Conservation (phyloP, 805 yeast species). For the Yamadazyma endophytica region DNA sequence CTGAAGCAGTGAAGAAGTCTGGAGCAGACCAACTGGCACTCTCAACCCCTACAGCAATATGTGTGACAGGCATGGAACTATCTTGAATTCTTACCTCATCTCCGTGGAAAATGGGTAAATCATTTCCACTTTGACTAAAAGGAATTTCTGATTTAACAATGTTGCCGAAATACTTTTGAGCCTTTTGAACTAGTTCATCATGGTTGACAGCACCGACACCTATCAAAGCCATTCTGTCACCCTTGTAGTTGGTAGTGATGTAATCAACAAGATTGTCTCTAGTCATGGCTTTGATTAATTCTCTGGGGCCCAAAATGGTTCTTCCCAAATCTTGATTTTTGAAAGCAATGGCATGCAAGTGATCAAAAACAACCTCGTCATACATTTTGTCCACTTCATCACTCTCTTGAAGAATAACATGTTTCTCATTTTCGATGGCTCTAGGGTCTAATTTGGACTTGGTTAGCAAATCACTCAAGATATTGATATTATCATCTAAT, state of each 20-base stretch:
- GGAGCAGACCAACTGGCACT: constrained; percentile 97
- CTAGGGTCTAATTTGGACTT: constrained; percentile 73
- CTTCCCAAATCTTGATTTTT: constrained; percentile 92
- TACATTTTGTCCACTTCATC: constrained; percentile 98
- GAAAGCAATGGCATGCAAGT: constrained; percentile 88
- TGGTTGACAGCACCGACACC: constrained; percentile 95
- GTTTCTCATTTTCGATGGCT: constrained; percentile 94
- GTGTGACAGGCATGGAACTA: constrained; percentile 78
- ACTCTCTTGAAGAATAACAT: constrained; percentile 91
- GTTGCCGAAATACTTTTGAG: constrained; percentile 73
- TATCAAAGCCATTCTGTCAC: constrained; percentile 97
- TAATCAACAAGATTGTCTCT: constrained; percentile 73
- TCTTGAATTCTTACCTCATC: constrained; percentile 86
- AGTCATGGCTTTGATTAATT: constrained; percentile 76
- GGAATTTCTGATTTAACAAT: constrained; percentile 58
- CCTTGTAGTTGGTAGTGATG: constrained; percentile 82
- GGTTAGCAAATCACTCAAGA: constrained; percentile 84
- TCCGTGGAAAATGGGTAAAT: constrained; percentile 74
- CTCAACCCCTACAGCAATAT: constrained; percentile 92
- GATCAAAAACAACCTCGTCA: constrained; percentile 97
- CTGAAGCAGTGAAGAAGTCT: constrained; percentile 91
- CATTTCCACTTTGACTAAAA: constrained; percentile 70
- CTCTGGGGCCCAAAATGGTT: constrained; percentile 92
- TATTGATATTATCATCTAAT: constrained; percentile 81
- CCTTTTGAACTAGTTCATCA: constrained; percentile 71